A percentile compares a stretch with the other conserved stretches of the same genome.
Conservation (phyloP, 2,329 filamentous ascomycete genomes). For the Colletotrichum theobromicola region DNA sequence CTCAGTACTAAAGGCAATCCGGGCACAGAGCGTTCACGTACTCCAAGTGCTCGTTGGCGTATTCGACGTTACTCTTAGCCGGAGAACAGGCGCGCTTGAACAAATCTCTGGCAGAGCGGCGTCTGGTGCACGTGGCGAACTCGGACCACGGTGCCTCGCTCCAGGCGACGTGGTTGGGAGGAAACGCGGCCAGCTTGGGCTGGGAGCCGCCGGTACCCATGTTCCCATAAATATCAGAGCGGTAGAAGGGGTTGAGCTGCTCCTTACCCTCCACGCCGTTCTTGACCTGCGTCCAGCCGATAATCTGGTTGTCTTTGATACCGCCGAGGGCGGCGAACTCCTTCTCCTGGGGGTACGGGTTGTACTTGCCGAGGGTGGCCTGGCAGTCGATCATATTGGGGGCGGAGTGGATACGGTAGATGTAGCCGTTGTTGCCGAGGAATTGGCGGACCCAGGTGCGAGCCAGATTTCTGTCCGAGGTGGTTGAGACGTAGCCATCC, state of each 20-base stretch:
- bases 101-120: background rate
- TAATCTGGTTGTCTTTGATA: background rate
- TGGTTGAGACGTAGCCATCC: background rate
- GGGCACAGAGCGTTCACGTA: background rate
- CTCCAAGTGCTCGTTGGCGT: background rate
- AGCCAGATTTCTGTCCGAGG: background rate
- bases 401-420: background rate
- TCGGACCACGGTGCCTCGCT: background rate
- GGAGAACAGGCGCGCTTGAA: background rate
- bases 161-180: background rate
- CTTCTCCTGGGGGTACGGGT: background rate
- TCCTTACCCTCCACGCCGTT: background rate
- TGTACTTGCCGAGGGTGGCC: background rate
- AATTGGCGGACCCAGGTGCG: background rate
- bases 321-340: conserved; percentile 2
- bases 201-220: background rate
- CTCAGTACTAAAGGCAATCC: background rate
- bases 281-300: background rate
- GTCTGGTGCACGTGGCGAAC: background rate
- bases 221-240: background rate
- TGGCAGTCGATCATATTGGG: conserved; percentile 8
- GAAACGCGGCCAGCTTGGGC: background rate
- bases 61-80: background rate
- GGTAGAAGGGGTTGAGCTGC: background rate
- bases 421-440: background rate